These are phyloP conservation scores for Venturia asperata DNA, from an alignment of 2,329 filamentous ascomycete species.

Conservation along the genomic window DNA sequence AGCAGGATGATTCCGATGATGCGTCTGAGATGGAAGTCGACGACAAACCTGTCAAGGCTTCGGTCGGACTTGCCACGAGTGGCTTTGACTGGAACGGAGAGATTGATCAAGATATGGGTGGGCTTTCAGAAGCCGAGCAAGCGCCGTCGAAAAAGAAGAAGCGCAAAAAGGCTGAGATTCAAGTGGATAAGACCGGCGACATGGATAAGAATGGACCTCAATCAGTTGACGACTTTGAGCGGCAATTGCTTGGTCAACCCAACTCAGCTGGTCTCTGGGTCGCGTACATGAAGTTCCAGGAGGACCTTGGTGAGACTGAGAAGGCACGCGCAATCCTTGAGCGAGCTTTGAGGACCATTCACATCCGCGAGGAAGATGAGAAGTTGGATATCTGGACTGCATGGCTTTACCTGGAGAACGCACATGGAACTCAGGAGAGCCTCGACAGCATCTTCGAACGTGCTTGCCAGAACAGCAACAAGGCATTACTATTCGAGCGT, in stretches of 20 bases:
- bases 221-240: conserved; percentile 85
- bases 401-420: conserved; percentile 86
- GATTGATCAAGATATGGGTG: conserved; percentile 48
- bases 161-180: conserved; percentile 66
- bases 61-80: conserved; percentile 57
- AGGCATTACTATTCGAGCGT: conserved; percentile 80
- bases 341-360: conserved; percentile 83
- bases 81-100: conserved; percentile 86
- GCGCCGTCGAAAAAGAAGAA: conserved; percentile 61
- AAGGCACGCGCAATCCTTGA: conserved; percentile 86
- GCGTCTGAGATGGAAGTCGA: conserved; percentile 43
- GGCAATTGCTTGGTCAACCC: conserved; percentile 82
- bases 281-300: conserved; percentile 97
- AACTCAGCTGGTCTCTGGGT: conserved; percentile 94
- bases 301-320: conserved; percentile 80
- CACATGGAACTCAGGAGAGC: conserved; percentile 75
- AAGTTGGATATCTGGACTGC: conserved; percentile 96
- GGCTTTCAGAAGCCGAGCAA: conserved; percentile 45
- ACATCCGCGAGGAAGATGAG: conserved; percentile 81
- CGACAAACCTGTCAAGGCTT: conserved; percentile 26
- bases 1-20: conserved; percentile 29
- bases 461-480: conserved; percentile 89
- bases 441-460: conserved; percentile 83
- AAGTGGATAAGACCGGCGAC: conserved; percentile 85
- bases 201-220: conserved; percentile 84